phyloP scores from a whole-genome alignment of 176 grass and related monocot species.

The Carex pumila region DNA sequence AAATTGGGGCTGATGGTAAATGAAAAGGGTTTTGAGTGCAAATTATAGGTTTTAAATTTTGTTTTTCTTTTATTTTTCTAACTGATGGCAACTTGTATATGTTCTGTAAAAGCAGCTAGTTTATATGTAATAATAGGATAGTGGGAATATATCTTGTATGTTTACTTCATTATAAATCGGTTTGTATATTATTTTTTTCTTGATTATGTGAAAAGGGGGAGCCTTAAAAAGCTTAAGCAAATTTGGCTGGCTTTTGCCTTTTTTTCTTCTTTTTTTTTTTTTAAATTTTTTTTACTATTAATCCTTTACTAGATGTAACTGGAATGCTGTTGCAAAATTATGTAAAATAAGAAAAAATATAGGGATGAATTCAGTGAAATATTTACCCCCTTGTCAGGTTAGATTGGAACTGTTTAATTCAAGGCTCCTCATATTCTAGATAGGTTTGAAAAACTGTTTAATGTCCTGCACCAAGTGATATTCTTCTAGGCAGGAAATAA shows the following conservation, averaged over 20 bases:
- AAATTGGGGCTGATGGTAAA: conserved; percentile 27
- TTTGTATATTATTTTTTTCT: neutral
- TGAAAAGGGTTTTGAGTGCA: conserved; percentile 21
- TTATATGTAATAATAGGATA: neutral
- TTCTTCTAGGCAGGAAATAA: too few relatives aligned
- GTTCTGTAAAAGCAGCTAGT: neutral
- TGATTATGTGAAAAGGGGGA: neutral
- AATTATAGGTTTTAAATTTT: conserved; percentile 68
- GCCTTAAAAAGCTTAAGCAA: neutral
- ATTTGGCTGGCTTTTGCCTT: neutral
- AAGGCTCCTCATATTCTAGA: too few relatives aligned
- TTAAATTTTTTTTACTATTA: too few relatives aligned
- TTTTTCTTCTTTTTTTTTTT: neutral
- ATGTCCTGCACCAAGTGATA: too few relatives aligned
- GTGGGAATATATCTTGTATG: conserved; percentile 5
- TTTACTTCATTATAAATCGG: neutral
- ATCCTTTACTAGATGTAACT: neutral
- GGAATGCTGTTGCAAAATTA: neutral
- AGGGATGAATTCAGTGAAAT: too few relatives aligned
- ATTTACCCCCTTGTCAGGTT: neutral
- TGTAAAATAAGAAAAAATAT: neutral
- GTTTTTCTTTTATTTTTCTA: neutral
- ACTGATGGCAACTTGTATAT: conserved; percentile 1
- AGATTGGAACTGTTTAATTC: too few relatives aligned
- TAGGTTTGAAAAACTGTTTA: too few relatives aligned